Conservation (phyloP, 345 rosid species). For the Eutrema japonicum region DNA sequence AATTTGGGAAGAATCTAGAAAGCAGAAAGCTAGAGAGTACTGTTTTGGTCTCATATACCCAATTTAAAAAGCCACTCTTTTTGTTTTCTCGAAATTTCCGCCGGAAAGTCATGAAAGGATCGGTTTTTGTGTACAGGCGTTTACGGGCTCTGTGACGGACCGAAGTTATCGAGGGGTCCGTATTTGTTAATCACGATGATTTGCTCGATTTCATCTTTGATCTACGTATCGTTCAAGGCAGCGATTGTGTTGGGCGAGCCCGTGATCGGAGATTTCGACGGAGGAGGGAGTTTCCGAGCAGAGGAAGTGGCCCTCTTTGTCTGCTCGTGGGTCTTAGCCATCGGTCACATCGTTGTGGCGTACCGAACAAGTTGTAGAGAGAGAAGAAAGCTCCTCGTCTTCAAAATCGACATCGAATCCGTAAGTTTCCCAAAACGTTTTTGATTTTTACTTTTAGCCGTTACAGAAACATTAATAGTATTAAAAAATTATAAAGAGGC, state of each 20-base stretch:
- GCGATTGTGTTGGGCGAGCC: conserved; percentile 59
- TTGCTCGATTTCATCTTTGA: conserved; percentile 71
- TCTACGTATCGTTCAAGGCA: conserved; percentile 77
- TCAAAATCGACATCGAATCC: conserved; percentile 95
- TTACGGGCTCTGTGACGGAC: conserved; percentile 86
- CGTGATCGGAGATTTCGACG: conserved; percentile 27
- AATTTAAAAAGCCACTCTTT: not conserved
- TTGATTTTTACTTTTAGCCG: conserved; percentile 29
- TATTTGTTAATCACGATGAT: conserved; percentile 71
- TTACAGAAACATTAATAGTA: conserved; percentile 20
- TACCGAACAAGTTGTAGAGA: conserved; percentile 92
- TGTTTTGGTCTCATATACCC: conserved; percentile 8
- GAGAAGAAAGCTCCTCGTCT: conserved; percentile 85
- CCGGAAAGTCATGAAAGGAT: not conserved
- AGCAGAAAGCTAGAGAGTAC: conserved; percentile 5
- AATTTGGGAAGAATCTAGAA: not conserved
- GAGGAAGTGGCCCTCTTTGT: conserved; percentile 74
- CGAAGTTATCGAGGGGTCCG: conserved; percentile 76
- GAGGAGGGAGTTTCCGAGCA: conserved; percentile 50
- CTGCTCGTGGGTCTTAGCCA: conserved; percentile 66
- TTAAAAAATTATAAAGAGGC: not conserved
- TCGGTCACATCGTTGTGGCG: conserved; percentile 77
- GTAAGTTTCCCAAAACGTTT: conserved; percentile 51
- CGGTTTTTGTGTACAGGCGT: conserved; percentile 53
- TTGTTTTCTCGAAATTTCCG: not conserved